Percentiles rank a stretch among this genome's conserved stretches.
Evolutionary conservation across 495 filamentous ascomycete genomes (phyloP).

Genomic region (Cercophora samala): DNA sequence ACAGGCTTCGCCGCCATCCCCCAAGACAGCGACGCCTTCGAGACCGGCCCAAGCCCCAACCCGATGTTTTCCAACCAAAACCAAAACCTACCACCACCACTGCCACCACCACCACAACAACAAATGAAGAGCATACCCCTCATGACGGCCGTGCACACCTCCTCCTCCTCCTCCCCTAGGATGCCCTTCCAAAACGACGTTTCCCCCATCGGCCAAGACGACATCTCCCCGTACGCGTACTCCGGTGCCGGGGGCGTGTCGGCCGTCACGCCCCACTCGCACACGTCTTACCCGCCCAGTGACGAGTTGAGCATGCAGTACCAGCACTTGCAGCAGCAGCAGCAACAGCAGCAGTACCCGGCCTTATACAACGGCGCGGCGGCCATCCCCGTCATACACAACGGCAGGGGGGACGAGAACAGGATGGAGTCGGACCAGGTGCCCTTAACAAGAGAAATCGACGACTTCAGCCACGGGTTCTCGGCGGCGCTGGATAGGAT

Average conservation of each 20-base stretch:
- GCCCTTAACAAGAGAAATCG: slow-evolving; percentile 39
- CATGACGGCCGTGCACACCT: slow-evolving; percentile 6
- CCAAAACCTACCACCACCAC: neutral
- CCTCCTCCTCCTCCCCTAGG: too few relatives aligned
- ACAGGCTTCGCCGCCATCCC: slow-evolving; percentile 29
- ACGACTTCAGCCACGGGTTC: slow-evolving; percentile 43
- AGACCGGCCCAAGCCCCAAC: slow-evolving; percentile 24
- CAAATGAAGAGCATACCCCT: neutral
- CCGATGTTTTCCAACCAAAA: neutral
- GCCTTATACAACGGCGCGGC: slow-evolving; percentile 4
- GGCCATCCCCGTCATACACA: neutral
- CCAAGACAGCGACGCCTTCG: slow-evolving; percentile 30
- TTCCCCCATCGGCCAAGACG: slow-evolving; percentile 18
- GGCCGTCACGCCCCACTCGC: slow-evolving; percentile 6
- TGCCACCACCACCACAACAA: neutral
- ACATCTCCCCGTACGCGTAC: slow-evolving; percentile 24
- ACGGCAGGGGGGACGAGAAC: slow-evolving; percentile 10
- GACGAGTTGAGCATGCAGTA: neutral
- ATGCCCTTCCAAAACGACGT: slow-evolving; percentile 27
- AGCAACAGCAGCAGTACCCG: slow-evolving; percentile 26
- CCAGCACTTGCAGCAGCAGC: neutral
- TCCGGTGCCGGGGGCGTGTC: slow-evolving; percentile 8
- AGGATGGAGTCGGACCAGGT: slow-evolving; percentile 28
- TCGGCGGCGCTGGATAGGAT: slow-evolving; percentile 37
- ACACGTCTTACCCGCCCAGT: slow-evolving; percentile 26